Base-by-base conservation (phyloP, 352 stramenopile genomes). In the Phytophthora pistaciae region DNA sequence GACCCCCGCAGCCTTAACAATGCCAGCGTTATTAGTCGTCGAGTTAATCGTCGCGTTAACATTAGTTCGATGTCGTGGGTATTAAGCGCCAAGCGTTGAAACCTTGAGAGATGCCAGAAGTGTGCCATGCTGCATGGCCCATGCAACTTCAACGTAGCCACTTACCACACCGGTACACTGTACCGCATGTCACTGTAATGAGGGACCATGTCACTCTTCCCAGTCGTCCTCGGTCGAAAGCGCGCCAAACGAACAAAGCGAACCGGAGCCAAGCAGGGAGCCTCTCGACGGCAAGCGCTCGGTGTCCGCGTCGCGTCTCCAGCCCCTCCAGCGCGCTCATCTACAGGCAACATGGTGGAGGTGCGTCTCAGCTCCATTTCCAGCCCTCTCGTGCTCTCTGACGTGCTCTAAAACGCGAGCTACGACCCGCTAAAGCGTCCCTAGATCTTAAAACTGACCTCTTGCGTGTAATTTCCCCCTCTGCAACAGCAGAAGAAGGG, bases 401-500 rank as follows among this genome's bases (percentile, higher is more conserved):
- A n/a, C 4, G 3, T 23, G n/a, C 9, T 20, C 31, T 49, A 68
- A 33, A 27, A 60, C 49, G 29, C 42, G 18, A 49, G 46, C 27
- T 53, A 9, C 9, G 52, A 55, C 31, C 33, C 9, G 21, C 18
- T 13, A 14, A 11, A 18, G 6, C 8, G 5, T 20, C 9, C n/a
- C 18, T 8, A 44, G 49, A 52, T 54, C 20, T n/a, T 52, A 48
- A 52, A 56, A 60, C 63, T 73, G 18, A 49, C 44, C 50, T 46
- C 63, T 70, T 68, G 25, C 67, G 56, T 73, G 50, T 5, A 14
- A 42, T 58, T 58, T 56, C 13, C 4, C 9, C 16, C 31, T 48
- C 50, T 9, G 18, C 21, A 25, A 23, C 29, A 85, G 74, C 74
- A 83, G 66, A 90, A 88, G 65, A 94, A 96, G 44, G 63, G 57